These are phyloP conservation scores for Fusarium goolgardi DNA, from an alignment of 2,329 filamentous ascomycete genomes.

Conservation along the genomic window DNA sequence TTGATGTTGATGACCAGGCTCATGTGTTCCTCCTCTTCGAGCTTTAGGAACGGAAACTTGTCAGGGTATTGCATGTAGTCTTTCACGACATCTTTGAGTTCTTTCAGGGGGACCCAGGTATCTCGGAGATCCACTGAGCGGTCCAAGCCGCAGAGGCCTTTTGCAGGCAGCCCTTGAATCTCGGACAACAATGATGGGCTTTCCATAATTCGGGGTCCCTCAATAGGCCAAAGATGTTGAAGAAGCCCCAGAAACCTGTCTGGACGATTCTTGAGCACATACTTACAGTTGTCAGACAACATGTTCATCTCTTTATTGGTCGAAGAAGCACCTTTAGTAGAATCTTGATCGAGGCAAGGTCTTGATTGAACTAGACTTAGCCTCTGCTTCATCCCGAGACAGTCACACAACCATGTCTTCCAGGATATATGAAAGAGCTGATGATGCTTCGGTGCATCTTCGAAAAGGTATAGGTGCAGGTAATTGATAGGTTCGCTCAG, in stretches of 20 bases:
- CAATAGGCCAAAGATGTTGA: constrained; percentile 22
- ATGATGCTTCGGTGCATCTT: not conserved
- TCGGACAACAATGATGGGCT: not conserved
- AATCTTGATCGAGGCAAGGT: not conserved
- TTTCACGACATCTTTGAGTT: not conserved
- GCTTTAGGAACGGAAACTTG: constrained; percentile 32
- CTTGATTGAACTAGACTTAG: constrained; percentile 7
- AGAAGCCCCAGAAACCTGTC: constrained; percentile 23
- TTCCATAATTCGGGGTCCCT: not conserved
- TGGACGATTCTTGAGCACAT: constrained; percentile 14
- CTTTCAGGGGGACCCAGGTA: constrained; percentile 13
- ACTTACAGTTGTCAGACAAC: constrained; percentile 5
- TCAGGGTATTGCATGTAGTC: constrained; percentile 15
- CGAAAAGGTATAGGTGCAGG: not conserved
- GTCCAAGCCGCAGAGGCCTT: constrained; percentile 9
- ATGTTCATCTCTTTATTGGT: not conserved
- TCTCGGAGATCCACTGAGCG: not conserved
- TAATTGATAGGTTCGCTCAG: not conserved
- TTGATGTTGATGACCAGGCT: not conserved
- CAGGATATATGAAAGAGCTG: not conserved
- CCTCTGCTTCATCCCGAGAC: constrained; percentile 11
- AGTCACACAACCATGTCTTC: constrained; percentile 24
- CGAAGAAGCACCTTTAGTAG: not conserved
- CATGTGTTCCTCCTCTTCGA: not conserved
- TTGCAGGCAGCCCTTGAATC: constrained; percentile 11